A percentile compares a stretch with the other conserved stretches of the same genome.
Conservation (phyloP, 208 protist species). For the Wallacemonas sp. region DNA sequence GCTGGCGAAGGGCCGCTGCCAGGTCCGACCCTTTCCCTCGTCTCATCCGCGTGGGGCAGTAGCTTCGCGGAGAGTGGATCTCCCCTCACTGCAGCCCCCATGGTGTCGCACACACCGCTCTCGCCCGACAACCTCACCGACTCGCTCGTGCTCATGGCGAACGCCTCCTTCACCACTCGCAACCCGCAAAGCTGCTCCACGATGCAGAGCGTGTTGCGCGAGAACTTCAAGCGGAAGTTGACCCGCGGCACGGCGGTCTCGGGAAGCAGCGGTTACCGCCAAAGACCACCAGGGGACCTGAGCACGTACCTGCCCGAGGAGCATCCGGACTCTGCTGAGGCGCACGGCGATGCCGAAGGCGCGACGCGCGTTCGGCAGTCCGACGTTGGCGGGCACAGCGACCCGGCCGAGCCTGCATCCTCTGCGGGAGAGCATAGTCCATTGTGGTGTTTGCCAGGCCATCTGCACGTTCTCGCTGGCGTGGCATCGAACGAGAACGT, state of each 20-base stretch:
- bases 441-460: neutral
- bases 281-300: no score
- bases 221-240: slow-evolving; percentile 14
- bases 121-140: neutral
- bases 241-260: neutral
- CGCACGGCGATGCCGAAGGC: no score
- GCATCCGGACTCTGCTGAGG: no score
- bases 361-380: no score
- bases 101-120: neutral
- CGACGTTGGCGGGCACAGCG: no score
- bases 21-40: neutral
- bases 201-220: neutral
- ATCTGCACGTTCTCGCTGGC: neutral
- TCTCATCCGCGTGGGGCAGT: neutral
- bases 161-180: slow-evolving; percentile 1
- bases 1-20: no score
- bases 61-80: neutral
- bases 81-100: neutral
- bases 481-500: neutral
- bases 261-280: neutral
- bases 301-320: no score
- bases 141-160: neutral
- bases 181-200: slow-evolving; percentile 6
- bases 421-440: no score
- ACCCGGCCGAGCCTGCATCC: no score